phyloP scores from a whole-genome alignment of 352 stramenopile species.

The Globisporangium nodosum region DNA sequence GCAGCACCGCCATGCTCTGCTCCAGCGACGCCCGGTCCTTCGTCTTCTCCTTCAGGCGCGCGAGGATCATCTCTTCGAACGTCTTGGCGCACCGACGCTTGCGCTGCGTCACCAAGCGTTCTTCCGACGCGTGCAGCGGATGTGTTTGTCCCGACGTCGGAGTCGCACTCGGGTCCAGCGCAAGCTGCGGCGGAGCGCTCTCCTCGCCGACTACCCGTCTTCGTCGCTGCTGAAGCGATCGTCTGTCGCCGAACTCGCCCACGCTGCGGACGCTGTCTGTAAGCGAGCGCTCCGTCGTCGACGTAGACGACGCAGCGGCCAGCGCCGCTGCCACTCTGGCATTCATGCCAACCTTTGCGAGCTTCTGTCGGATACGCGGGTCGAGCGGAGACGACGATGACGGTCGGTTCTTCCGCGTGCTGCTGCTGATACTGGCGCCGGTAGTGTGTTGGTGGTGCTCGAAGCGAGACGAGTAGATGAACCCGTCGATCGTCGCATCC shows the following conservation, averaged over 20 bases:
- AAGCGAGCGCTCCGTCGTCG: background rate
- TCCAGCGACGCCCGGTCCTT: conserved; percentile 9
- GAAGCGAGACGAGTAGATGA: conserved; percentile 55
- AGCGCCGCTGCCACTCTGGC: background rate
- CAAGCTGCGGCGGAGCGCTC: background rate
- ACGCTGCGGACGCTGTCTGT: background rate
- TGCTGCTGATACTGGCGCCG: background rate
- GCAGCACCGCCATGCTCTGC: conserved; percentile 26
- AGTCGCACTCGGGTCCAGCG: background rate
- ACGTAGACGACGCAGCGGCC: background rate
- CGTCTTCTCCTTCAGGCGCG: conserved; percentile 20
- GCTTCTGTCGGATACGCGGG: conserved; percentile 3
- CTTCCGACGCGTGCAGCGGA: conserved; percentile 13
- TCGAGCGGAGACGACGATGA: conserved; percentile 18
- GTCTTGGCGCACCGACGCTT: conserved; percentile 71
- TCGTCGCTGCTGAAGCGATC: background rate
- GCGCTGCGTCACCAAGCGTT: conserved; percentile 28
- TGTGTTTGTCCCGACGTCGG: conserved; percentile 1
- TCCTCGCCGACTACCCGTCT: background rate
- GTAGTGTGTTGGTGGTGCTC: conserved; percentile 19
- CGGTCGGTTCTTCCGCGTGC: conserved; percentile 5
- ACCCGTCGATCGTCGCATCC: conserved; percentile 31
- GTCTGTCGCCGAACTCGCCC: background rate
- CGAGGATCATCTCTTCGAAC: conserved; percentile 72
- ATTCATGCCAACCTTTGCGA: conserved; percentile 11